phyloP scores from a whole-genome alignment of 352 stramenopile species.

The Stramenopiles sp. region DNA sequence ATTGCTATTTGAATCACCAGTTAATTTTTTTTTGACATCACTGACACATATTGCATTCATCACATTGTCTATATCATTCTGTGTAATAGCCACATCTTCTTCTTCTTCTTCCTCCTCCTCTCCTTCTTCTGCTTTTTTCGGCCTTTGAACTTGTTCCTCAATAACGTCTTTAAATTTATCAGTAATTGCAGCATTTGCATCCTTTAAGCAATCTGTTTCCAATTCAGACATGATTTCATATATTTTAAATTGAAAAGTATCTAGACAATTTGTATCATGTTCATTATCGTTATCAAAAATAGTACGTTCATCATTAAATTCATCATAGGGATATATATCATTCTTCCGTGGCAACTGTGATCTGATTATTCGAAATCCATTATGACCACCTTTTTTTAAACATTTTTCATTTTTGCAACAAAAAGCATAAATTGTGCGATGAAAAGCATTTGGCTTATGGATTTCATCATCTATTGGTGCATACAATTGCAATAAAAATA shows the following conservation, averaged over 20 bases:
- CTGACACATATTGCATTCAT: neutral
- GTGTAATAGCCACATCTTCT: conserved; percentile 32
- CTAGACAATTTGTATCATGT: conserved; percentile 24
- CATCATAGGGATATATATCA: conserved; percentile 63
- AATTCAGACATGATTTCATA: neutral
- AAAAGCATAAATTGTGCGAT: conserved; percentile 76
- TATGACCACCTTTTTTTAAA: conserved; percentile 13
- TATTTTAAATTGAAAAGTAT: neutral
- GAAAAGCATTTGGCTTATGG: conserved; percentile 44
- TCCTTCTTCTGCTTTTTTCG: neutral
- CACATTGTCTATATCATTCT: conserved; percentile 4
- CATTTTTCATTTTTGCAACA: conserved; percentile 48
- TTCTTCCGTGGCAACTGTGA: conserved; percentile 63
- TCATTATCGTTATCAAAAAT: conserved; percentile 40
- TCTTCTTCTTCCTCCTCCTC: conserved; percentile 7
- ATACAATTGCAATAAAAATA: conserved; percentile 72
- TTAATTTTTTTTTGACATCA: conserved; percentile 32
- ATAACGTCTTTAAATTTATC: conserved; percentile 19
- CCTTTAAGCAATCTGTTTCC: neutral
- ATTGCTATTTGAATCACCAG: conserved; percentile 43
- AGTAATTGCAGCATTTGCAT: conserved; percentile 16
- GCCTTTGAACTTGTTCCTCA: neutral
- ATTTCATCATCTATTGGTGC: conserved; percentile 56
- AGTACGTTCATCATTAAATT: conserved; percentile 37
- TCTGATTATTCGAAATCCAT: conserved; percentile 42